Base-by-base conservation (phyloP, 306 rosid genomes). In the Aeschynomene evenia region DNA sequence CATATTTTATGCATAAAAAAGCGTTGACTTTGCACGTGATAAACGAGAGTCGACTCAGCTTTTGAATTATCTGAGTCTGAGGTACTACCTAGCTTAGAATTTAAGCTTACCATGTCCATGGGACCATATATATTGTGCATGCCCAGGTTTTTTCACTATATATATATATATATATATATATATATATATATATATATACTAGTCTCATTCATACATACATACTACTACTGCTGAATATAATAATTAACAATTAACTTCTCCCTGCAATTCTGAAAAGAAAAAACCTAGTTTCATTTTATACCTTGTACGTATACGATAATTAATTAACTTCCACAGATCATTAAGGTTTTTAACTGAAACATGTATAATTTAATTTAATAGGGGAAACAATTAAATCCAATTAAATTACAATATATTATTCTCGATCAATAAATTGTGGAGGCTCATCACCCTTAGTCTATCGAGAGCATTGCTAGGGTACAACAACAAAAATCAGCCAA, bases 1-100 rank as follows among this genome's bases (percentile, higher is more conserved):
- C 10, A 6, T 68, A 49, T 2, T 51, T 54, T 12, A 19, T 34
- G 16, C 39, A 22, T 9, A 12, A 1, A 12, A 1, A 70, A 56
- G 34, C 42, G 77, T 72, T 72, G 77, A 61, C 63, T 72, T 72
- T n/a, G 23, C 33, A 46, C 18, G 18, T 29, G 36, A 15, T 42
- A 40, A 51, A 28, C 10, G 24, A 56, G 28, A 3, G 33, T 2
- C n/a, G 12, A n/a, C 16, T 71, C 52, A 59, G 22, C 29, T 26
- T 31, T 48, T 16, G 24, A 42, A 63, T 12, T 20, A 2, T 16
- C 19, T 46, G 4, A n/a, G n/a, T 24, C 2, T 24, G 52, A 2
- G 61, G 19, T 6, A 2, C 37, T 26, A 9, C 24, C 33, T 26
- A 9, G 43, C 33, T 24, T n/a, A 40, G 36, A 42, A n/a, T n/a